Base-by-base conservation (phyloP, 129 eudicot genomes). In the Ambrosia artemisiifolia region DNA sequence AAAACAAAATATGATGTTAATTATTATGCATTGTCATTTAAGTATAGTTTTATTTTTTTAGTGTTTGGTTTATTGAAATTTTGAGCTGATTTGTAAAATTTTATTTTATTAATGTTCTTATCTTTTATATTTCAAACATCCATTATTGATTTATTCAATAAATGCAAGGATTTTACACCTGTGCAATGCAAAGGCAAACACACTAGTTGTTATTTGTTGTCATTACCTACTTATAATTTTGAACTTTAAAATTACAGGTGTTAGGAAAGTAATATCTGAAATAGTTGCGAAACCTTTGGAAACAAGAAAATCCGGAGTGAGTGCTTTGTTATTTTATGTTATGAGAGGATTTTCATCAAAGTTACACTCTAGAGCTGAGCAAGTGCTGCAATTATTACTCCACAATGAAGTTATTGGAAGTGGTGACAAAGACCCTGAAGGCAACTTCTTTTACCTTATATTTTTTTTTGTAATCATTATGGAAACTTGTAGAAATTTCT, bases 271-370 rank as follows among this genome's bases (percentile, higher is more conserved):
- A 35, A 75, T 88, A 78, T 46, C 65, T 33, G 98, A 94, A 84
- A 86, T 81, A 70, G 91, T 67, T 24, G 65, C 78, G 81, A 83
- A 86, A 67, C 93, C 96, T 54, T 80, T 69, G 38, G 81, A 82
- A 79, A 67, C 40, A 32, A 84, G 89, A 79, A 90, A 79, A 64
- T 87, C 85, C 55, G 95, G 93, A 64, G 95, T 56, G 32, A 83
- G 86, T 83, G 80, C 87, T 1, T 76, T 90, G 76, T 80, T 94
- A 33, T 90, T 74, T 80, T 83, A 82, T 72, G 82, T 78, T 34
- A 81, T 94, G 91, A 86, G 87, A 77, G 96, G 91, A 75, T 78
- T 86, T 61, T 77, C 92, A 49, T 90, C 88, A 59, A 94, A 81
- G 78, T 80, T 94, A 67, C 98, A 94, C 75, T 94, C 96, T 35